These are phyloP conservation scores for Crucibulum laeve DNA, from an alignment of 768 basidiomycete species.

Conservation along the genomic window DNA sequence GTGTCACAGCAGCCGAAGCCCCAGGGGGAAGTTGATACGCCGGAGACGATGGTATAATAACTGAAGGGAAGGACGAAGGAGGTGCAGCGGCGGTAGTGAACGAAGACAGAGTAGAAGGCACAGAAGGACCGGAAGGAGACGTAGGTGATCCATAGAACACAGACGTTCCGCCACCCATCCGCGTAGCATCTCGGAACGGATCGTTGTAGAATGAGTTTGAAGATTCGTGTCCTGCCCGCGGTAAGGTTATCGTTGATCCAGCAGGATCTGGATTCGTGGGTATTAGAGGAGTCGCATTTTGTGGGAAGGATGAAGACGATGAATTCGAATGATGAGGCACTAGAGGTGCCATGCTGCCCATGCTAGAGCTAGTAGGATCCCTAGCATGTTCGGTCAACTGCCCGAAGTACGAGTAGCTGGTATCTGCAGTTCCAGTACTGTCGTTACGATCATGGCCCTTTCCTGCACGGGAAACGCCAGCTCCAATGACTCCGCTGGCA, in stretches of 20 bases:
- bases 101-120: too few species aligned
- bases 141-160: too few species aligned
- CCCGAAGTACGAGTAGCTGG: neutral
- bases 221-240: too few species aligned
- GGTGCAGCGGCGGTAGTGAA: too few species aligned
- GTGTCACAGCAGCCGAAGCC: slow-evolving; percentile 9
- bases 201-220: neutral
- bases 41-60: slow-evolving; percentile 3
- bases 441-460: neutral
- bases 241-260: too few species aligned
- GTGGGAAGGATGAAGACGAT: too few species aligned
- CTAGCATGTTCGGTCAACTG: neutral
- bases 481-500: slow-evolving; percentile 1
- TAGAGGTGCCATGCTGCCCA: neutral
- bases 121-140: too few species aligned
- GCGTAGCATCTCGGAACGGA: slow-evolving; percentile 1
- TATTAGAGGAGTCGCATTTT: too few species aligned
- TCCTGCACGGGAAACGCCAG: neutral
- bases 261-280: neutral
- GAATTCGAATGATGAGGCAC: too few species aligned
- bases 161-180: neutral
- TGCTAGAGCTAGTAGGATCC: neutral
- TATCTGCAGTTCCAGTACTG: neutral
- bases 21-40: slow-evolving; percentile 8
- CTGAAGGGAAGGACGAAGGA: slow-evolving; percentile 8